These are phyloP conservation scores for Ceratocystis diversiconidia DNA, from an alignment of 2,329 filamentous ascomycete genomes.

Conservation along the genomic window DNA sequence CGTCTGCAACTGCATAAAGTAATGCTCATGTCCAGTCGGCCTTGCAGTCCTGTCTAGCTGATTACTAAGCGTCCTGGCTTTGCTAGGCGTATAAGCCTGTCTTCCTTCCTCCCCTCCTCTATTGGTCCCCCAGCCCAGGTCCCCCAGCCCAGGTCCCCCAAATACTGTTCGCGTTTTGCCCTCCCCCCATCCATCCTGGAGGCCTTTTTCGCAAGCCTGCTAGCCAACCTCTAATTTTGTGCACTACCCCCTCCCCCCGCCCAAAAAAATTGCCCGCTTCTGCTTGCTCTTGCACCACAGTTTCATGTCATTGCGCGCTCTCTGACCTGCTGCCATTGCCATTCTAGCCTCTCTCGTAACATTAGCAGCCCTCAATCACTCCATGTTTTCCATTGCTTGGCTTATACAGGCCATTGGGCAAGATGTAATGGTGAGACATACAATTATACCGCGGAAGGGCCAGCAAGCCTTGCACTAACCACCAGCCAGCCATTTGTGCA, in stretches of 20 bases:
- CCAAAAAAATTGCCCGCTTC: neutral
- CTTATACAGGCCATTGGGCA: neutral
- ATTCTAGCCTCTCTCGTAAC: neutral
- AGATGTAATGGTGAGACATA: neutral
- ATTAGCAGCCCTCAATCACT: neutral
- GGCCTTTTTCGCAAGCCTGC: neutral
- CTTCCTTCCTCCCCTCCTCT: neutral
- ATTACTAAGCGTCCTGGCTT: neutral
- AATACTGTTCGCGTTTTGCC: neutral
- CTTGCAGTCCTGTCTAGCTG: neutral
- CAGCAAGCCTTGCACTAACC: neutral
- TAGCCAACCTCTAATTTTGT: neutral
- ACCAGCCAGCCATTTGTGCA: neutral
- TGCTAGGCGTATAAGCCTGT: neutral
- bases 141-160: neutral
- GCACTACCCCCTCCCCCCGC: neutral
- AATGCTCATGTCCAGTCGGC: too few relatives aligned
- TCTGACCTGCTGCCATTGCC: neutral
- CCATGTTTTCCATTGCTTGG: neutral
- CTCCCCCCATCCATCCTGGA: neutral
- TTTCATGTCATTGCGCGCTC: slow-evolving; percentile 6
- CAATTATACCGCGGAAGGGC: neutral
- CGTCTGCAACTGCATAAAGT: neutral
- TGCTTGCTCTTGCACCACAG: slow-evolving; percentile 5
- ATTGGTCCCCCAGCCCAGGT: neutral